phyloP scores from a whole-genome alignment of 495 filamentous ascomycete genomes.

The Daldinia caldariorum region DNA sequence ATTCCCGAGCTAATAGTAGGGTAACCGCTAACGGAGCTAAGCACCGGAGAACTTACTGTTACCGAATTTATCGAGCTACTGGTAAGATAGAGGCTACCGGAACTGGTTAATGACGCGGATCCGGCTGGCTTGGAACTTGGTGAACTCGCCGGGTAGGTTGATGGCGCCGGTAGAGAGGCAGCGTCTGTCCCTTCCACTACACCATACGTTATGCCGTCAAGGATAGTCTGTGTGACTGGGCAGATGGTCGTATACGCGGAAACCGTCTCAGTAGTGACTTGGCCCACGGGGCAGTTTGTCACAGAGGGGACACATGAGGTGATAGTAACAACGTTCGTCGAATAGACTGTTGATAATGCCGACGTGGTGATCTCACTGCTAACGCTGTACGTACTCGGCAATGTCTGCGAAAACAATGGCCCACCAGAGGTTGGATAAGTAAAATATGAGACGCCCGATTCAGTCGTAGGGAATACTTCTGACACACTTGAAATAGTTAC shows the following conservation, averaged over 20 bases:
- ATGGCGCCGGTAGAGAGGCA: not conserved
- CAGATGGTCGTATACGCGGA: conserved; percentile 56
- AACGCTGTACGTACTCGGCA: conserved; percentile 47
- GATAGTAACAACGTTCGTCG: conserved; percentile 55
- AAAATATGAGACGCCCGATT: conserved; percentile 15
- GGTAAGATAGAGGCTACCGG: conserved; percentile 1
- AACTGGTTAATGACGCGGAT: conserved; percentile 15
- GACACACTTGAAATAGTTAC: conserved; percentile 10
- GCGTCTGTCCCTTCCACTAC: conserved; percentile 16
- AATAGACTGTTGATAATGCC: conserved; percentile 45
- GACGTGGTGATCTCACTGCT: conserved; percentile 47
- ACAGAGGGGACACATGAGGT: conserved; percentile 64
- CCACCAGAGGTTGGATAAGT: conserved; percentile 12
- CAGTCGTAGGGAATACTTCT: conserved; percentile 12
- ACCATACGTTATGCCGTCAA: conserved; percentile 46
- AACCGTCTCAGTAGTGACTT: conserved; percentile 50
- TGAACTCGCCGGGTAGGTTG: conserved; percentile 16
- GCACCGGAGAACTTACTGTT: conserved; percentile 11
- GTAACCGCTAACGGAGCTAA: conserved; percentile 11
- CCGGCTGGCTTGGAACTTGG: conserved; percentile 8
- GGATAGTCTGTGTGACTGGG: conserved; percentile 52
- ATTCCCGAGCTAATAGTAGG: conserved; percentile 7
- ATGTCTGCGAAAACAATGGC: conserved; percentile 22
- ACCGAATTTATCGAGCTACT: conserved; percentile 12
- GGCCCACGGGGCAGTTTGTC: conserved; percentile 64